These are phyloP conservation scores for Leishmania turanica DNA, from an alignment of 208 protist species.

Conservation along the genomic window DNA sequence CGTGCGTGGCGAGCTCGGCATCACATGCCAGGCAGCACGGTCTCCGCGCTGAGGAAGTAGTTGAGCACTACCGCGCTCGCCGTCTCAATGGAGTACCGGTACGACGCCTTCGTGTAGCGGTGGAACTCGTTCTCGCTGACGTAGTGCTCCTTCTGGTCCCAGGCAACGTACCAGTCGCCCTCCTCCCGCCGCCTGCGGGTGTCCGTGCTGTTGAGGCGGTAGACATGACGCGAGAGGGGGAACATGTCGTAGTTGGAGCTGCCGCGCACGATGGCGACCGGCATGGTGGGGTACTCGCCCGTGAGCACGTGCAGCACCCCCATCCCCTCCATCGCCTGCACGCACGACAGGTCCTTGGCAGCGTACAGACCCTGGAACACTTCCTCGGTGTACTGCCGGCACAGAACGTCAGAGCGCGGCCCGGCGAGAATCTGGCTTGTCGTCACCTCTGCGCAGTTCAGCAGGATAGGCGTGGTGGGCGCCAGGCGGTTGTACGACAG, in stretches of 20 bases:
- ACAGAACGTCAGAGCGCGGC: constrained; percentile 42
- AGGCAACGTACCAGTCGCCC: constrained; percentile 35
- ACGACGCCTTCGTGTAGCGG: constrained; percentile 36
- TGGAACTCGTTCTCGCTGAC: constrained; percentile 42
- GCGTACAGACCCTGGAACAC: constrained; percentile 28
- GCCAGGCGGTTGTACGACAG: constrained; percentile 35
- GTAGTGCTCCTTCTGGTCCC: constrained; percentile 56
- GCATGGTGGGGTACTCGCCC: constrained; percentile 41
- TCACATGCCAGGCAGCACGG: constrained; percentile 28
- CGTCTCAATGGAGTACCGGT: constrained; percentile 64
- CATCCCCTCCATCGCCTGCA: constrained; percentile 59
- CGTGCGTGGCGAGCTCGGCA: neutral
- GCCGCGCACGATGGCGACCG: constrained; percentile 56
- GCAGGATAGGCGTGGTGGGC: constrained; percentile 37
- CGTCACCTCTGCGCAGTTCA: constrained; percentile 55
- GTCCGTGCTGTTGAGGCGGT: constrained; percentile 19
- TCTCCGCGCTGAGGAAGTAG: constrained; percentile 46
- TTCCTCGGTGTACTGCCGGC: constrained; percentile 55
- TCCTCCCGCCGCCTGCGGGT: neutral
- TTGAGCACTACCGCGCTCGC: constrained; percentile 61
- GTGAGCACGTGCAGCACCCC: constrained; percentile 58
- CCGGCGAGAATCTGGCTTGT: constrained; percentile 58
- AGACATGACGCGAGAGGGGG: constrained; percentile 37
- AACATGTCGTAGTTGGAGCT: constrained; percentile 62
- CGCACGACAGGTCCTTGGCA: constrained; percentile 43